Evolutionary conservation across 768 basidiomycete genomes (phyloP), one percentile per base, ranked within the genome.

Genomic region (Butyriboletus loyo): DNA sequence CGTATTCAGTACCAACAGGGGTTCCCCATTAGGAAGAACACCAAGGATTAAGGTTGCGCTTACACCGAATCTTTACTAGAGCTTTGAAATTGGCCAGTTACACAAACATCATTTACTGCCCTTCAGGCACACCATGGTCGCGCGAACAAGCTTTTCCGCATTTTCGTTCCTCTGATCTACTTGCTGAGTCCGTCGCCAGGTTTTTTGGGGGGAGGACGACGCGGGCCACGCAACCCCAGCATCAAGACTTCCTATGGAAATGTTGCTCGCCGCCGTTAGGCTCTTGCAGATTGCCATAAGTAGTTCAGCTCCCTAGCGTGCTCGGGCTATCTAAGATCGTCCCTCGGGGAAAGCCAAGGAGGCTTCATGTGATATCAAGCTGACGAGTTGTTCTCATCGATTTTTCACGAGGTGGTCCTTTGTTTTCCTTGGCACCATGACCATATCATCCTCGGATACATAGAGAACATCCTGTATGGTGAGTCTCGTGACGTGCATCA

Each of bases 391-490:
- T 5, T 35, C 35, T 24, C 47, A 8, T 31, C 22, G 19, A 22
- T 32, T 47, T 9, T 35, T 47, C 22, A n/a, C 46, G 1, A 11
- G 14, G 8, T 13, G 1, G 13, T 15, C 21, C 25, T 22, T 28
- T n/a, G 9, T 17, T 7, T 17, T 14, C 24, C 36, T 15, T 30
- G 7, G 3, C 2, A 39, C 9, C 15, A 59, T 47, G 57, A 3
- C 38, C 10, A 27, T 21, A 15, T 31, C 54, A 3, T 7, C 41
- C 14, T 28, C 45, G 1, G 36, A 28, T 17, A 9, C 38, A 14
- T 66, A 25, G n/a, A 61, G 24, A 37, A 61, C 31, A 52, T 65
- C 28, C 28, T 65, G 22, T 65, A 66, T 50, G 65, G 64, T 66
- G 27, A 58, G 59, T 49, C n/a, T 35, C 30, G 4, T 3, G 14